Evolutionary conservation across 768 basidiomycete species (phyloP), one percentile per base, ranked within the genome.

Genomic region (Suillus ampliporus): DNA sequence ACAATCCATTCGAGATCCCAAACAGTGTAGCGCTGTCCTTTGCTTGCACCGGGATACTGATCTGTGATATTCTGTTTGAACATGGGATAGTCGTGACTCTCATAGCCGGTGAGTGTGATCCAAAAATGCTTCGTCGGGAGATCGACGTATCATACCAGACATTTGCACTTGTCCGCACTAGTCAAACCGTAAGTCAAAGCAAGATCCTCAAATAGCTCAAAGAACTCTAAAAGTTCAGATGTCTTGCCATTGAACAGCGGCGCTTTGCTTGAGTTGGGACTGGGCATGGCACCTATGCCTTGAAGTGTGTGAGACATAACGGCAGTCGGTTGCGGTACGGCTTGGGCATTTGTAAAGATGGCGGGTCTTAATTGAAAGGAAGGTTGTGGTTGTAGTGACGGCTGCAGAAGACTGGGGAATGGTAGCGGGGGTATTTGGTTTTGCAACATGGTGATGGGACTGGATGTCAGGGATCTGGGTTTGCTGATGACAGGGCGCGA

Each of bases 161-260:
- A 6, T 9, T 60, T 65, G 46, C 58, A 65, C 26, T 65, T 65
- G 1, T 65, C 44, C 2, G 51, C 28, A 10, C 54, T 21, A 1
- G 52, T 41, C 5, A 65, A 46, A 5, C 28, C 3, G 11, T 60
- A 62, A 0, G 47, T 37, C 17, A 26, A 19, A 1, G 58, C 52
- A 5, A 62, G 15, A 13, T 57, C 57, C 4, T 65, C 38, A 26
- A 67, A 65, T 3, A 38, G 3, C 2, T 67, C 43, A 9, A 43
- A 43, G 9, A 43, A 43, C 19, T 43, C 43, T 19, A n/a, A 8
- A 4, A 43, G 7, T n/a, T 43, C 43, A 0, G n/a, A 43, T 1
- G 19, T n/a, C 1, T 43, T 19, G n/a, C 43, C 43, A 10, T 43
- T 43, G 4, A 43, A 43, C 43, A 10, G n/a, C 4, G 43, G 43